These are phyloP conservation scores for Clitocybe nebularis DNA, from an alignment of 1,284 basidiomycete species.

Conservation along the genomic window DNA sequence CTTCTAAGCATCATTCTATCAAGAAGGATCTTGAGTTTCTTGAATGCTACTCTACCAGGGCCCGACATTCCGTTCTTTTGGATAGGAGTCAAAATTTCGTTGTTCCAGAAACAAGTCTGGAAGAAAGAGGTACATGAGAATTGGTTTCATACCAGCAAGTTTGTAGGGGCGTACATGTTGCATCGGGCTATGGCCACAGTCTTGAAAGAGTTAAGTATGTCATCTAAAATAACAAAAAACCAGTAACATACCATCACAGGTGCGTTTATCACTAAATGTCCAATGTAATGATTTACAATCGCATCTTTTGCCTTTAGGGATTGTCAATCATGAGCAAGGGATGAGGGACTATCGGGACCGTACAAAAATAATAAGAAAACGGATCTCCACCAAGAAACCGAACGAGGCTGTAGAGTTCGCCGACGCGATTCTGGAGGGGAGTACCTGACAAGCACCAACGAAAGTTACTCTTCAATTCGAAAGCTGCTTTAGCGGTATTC, in stretches of 20 bases:
- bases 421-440: conserved; percentile 94
- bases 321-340: neutral
- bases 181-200: conserved; percentile 94
- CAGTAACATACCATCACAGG: conserved; percentile 72
- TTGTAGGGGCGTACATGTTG: conserved; percentile 63
- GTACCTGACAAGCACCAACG: conserved; percentile 99
- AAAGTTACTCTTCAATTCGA: conserved; percentile 79
- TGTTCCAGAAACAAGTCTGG: conserved; percentile 87
- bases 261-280: conserved; percentile 80
- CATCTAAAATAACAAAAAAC: neutral
- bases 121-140: conserved; percentile 3
- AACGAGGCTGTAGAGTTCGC: conserved; percentile 95
- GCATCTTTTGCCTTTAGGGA: conserved; percentile 64
- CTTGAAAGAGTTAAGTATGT: conserved; percentile 30
- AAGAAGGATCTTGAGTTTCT: conserved; percentile 85
- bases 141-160: neutral
- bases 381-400: conserved; percentile 90
- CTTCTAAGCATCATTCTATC: conserved; percentile 96
- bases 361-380: conserved; percentile 91
- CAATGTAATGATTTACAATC: conserved; percentile 89
- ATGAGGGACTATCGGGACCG: conserved; percentile 28
- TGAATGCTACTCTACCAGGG: conserved; percentile 79
- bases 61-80: conserved; percentile 78
- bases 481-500: conserved; percentile 95
- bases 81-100: conserved; percentile 91